These are phyloP conservation scores for Fusarium sp. DNA, from an alignment of 2,329 filamentous ascomycete genomes.

Conservation along the genomic window DNA sequence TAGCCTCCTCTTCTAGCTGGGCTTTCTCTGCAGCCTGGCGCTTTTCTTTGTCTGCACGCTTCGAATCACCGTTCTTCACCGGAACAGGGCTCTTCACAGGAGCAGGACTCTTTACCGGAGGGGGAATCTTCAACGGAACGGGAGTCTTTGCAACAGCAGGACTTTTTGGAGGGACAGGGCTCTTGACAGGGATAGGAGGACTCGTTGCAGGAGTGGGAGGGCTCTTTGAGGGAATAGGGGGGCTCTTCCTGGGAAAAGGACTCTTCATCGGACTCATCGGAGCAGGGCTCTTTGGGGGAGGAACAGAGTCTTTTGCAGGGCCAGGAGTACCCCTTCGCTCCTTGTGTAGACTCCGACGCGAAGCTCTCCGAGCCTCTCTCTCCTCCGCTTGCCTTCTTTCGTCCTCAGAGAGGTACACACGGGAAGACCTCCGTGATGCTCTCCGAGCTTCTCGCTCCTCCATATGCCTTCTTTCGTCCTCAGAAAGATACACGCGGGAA, in stretches of 20 bases:
- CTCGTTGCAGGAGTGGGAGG: background rate
- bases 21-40: background rate
- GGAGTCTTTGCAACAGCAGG: background rate
- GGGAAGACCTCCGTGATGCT: background rate
- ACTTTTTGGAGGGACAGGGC: background rate
- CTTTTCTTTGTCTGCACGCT: background rate
- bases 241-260: background rate
- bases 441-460: conserved; percentile 3
- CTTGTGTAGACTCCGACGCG: background rate
- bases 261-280: background rate
- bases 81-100: background rate
- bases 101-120: background rate
- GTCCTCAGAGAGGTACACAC: background rate
- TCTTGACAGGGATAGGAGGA: background rate
- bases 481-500: background rate
- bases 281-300: background rate
- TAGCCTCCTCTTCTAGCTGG: background rate
- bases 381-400: conserved; percentile 9
- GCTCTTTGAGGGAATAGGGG: background rate
- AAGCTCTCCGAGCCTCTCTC: background rate
- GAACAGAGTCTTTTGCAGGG: background rate
- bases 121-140: background rate
- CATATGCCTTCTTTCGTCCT: conserved; percentile 2
- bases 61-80: background rate
- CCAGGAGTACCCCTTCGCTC: background rate